Percentiles rank a stretch among this genome's conserved stretches.
Evolutionary conservation across 768 basidiomycete species (phyloP).

Genomic region (Mycena kentingensis): DNA sequence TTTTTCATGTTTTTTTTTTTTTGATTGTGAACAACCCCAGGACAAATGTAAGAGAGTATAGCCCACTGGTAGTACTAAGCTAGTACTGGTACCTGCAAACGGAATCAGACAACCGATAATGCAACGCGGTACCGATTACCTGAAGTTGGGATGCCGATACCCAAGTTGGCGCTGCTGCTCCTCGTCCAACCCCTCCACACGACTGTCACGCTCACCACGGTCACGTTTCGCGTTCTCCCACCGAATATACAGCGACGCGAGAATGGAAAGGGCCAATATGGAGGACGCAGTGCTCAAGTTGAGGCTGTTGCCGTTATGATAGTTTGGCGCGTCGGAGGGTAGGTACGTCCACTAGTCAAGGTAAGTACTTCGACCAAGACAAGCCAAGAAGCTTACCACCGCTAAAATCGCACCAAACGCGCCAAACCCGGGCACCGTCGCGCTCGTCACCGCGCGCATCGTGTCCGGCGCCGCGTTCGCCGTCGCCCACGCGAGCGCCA

Average conservation of each 20-base stretch:
- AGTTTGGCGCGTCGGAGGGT: constrained; percentile 47
- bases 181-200: constrained; percentile 39
- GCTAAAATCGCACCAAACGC: constrained; percentile 49
- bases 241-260: constrained; percentile 38
- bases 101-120: too few species aligned
- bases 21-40: too few species aligned
- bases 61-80: too few species aligned
- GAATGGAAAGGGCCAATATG: constrained; percentile 33
- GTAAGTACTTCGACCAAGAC: not conserved
- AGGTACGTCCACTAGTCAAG: constrained; percentile 46
- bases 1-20: too few species aligned
- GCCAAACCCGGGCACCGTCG: constrained; percentile 45
- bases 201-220: constrained; percentile 43
- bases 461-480: constrained; percentile 55
- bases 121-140: too few species aligned
- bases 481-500: constrained; percentile 48
- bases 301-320: constrained; percentile 46
- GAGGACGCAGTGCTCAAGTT: constrained; percentile 42
- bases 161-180: constrained; percentile 44
- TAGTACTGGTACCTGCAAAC: too few species aligned
- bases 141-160: constrained; percentile 49
- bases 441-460: constrained; percentile 46
- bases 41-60: too few species aligned
- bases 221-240: constrained; percentile 48
- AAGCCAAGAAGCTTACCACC: constrained; percentile 30